Evolutionary conservation across 805 yeast genomes (phyloP), one percentile per base, ranked within the genome.

Genomic region (Candida bentonensis): DNA sequence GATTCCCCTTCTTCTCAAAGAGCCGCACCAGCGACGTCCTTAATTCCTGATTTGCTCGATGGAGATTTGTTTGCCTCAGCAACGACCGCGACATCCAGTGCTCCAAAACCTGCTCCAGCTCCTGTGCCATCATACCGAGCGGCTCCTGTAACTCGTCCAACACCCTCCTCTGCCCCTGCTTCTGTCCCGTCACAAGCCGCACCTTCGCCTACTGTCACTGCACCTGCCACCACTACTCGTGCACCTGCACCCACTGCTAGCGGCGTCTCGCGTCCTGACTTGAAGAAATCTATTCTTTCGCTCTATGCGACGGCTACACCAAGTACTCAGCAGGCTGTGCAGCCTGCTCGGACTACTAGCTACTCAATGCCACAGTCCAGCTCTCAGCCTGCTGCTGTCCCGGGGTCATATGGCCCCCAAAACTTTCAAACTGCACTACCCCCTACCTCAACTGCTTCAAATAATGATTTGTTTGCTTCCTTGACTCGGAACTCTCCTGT

Each of bases 221-320:
- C 53, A 4, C 42, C 52, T 22, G 52, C 58, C 43, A 5, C 45
- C 15, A 30, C 20, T 7, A n/a, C 50, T 21, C 43, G 49, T 22
- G 41, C 54, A 17, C 26, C 55, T 9, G 41, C 52, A 3, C 41
- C 53, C 41, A 45, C 54, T n/a, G 13, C 36, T 30, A 5, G 17
- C 17, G 36, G 17, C 5, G 36, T 51, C 15, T 46, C 70, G 26
- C 72, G 95, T 56, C 89, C 92, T 2, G 96, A 89, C 56, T 70
- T 92, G 61, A 92, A 92, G 58, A 85, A 85, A 64, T 85, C 96
- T 1, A 92, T 92, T 47, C 65, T 92, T 47, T 86, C 96, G 21
- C 70, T 92, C 44, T 92, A 92, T 60, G 63, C 36, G 7, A 9
- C 42, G 43, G 20, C 40, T 36, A 17, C 48, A 40, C 9, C 49